A percentile compares a stretch with the other conserved stretches of the same genome.
phyloP scores from a whole-genome alignment of 2,329 filamentous ascomycete genomes.

The Plenodomus biglobosus region DNA sequence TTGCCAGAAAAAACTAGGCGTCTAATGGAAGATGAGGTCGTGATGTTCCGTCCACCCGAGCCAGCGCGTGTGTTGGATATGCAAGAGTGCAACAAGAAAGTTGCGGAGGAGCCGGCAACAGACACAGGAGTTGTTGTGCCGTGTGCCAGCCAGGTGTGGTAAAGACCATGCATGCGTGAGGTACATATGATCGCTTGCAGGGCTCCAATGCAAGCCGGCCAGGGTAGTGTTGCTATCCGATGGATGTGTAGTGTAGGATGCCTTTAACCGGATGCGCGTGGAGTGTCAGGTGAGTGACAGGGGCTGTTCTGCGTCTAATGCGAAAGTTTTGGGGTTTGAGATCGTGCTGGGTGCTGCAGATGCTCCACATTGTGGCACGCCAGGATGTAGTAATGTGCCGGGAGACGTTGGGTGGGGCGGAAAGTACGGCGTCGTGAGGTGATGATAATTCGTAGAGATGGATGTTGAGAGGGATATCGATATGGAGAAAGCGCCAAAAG shows the following conservation, averaged over 20 bases:
- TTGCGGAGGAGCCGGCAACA: constrained; percentile 22
- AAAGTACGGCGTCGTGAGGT: constrained; percentile 20
- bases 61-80: constrained; percentile 42
- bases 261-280: constrained; percentile 23
- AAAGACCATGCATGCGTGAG: constrained; percentile 9
- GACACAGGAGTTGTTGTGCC: constrained; percentile 13
- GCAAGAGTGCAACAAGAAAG: constrained; percentile 22
- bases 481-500: constrained; percentile 28
- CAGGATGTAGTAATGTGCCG: constrained; percentile 17
- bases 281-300: constrained; percentile 26
- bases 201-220: constrained; percentile 11
- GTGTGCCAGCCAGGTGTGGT: constrained; percentile 16
- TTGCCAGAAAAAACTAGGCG: constrained; percentile 29
- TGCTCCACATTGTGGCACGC: constrained; percentile 27
- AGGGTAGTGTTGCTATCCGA: constrained; percentile 17
- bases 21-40: constrained; percentile 22
- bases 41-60: constrained; percentile 38
- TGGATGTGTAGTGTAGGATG: constrained; percentile 18
- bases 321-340: constrained; percentile 25
- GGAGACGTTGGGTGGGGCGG: constrained; percentile 17
- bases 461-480: constrained; percentile 20
- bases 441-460: constrained; percentile 11
- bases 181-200: constrained; percentile 17
- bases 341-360: constrained; percentile 32
- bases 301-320: constrained; percentile 17